phyloP scores from a whole-genome alignment of 306 rosid species.

The Citrullus colocynthis region DNA sequence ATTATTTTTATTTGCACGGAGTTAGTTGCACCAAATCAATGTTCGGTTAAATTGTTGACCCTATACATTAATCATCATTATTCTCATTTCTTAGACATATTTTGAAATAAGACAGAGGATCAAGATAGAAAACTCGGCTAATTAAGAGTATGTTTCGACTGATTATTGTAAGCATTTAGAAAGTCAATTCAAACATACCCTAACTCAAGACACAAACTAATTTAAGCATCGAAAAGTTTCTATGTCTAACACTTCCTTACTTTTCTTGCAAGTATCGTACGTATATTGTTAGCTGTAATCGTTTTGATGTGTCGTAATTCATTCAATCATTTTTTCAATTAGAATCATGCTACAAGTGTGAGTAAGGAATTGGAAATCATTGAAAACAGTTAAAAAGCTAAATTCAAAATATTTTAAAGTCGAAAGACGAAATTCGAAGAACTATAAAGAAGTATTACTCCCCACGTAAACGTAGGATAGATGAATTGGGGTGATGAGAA shows the following conservation, averaged over 20 bases:
- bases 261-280: not conserved
- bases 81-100: too few relatives aligned
- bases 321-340: not conserved
- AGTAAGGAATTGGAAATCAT: not conserved
- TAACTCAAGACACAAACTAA: not conserved
- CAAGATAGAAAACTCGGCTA: too few relatives aligned
- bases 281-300: not conserved
- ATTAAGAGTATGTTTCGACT: too few relatives aligned
- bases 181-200: not conserved
- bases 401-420: not conserved
- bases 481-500: not conserved
- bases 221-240: too few relatives aligned
- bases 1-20: too few relatives aligned
- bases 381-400: not conserved
- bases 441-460: too few relatives aligned
- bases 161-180: too few relatives aligned
- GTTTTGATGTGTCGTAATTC: not conserved
- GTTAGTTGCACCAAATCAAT: too few relatives aligned
- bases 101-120: too few relatives aligned
- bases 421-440: not conserved
- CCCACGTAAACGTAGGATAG: not conserved
- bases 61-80: too few relatives aligned
- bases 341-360: not conserved
- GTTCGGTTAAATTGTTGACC: too few relatives aligned
- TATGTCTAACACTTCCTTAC: not conserved